Evolutionary conservation across 75 land plant genomes (phyloP).

Genomic region (Picea glauca): DNA sequence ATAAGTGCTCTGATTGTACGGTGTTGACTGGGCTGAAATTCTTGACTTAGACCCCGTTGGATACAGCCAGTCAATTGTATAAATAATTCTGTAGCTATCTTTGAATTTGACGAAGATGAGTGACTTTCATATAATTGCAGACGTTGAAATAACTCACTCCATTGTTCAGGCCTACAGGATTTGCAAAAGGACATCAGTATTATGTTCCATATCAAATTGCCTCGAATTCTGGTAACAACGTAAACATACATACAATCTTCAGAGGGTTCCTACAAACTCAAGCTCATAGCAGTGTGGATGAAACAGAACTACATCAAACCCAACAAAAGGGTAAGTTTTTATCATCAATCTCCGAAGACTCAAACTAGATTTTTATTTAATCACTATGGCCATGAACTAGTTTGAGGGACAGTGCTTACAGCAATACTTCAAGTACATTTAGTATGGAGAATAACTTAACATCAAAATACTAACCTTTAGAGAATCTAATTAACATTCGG

Average conservation of each 20-base stretch:
- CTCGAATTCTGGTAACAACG: neutral
- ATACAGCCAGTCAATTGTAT: constrained; percentile 34
- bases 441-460: neutral
- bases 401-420: neutral
- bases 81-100: constrained; percentile 24
- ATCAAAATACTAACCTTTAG: neutral
- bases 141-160: constrained; percentile 50
- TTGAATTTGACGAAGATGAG: constrained; percentile 16
- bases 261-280: neutral
- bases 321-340: neutral
- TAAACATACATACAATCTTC: too few species aligned
- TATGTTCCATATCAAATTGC: neutral
- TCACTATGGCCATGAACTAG: neutral
- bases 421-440: neutral
- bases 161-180: constrained; percentile 62
- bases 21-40: constrained; percentile 36
- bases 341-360: too few species aligned
- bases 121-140: constrained; percentile 50
- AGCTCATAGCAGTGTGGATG: neutral
- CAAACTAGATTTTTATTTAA: neutral
- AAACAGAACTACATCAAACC: neutral
- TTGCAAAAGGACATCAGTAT: neutral
- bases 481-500: neutral
- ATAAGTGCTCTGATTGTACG: constrained; percentile 39
- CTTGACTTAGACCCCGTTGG: constrained; percentile 37